phyloP scores from a whole-genome alignment of 2,329 filamentous ascomycete species.

The Rutstroemia sp. region DNA sequence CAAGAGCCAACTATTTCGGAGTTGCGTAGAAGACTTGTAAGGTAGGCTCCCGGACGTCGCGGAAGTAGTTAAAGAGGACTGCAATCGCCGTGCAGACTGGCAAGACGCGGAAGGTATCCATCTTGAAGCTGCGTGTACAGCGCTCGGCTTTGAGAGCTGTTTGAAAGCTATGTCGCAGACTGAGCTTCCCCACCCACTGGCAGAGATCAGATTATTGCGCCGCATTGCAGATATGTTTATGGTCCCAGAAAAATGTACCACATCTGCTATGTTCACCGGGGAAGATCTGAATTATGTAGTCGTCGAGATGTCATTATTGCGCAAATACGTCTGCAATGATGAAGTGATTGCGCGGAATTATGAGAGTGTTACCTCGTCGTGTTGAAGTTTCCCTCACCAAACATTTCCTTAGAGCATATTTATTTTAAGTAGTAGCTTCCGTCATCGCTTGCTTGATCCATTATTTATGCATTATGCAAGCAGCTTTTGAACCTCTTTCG shows the following conservation, averaged over 20 bases:
- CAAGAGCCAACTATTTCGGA: constrained; percentile 11
- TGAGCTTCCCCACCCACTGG: constrained; percentile 19
- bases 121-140: constrained; percentile 11
- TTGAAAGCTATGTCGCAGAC: constrained; percentile 20
- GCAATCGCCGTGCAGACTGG: constrained; percentile 10
- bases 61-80: constrained; percentile 14
- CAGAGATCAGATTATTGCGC: constrained; percentile 14
- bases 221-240: constrained; percentile 21
- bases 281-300: constrained; percentile 14
- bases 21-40: constrained; percentile 11
- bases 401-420: neutral
- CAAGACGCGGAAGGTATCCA: constrained; percentile 1
- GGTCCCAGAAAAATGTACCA: constrained; percentile 11
- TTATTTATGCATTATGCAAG: neutral
- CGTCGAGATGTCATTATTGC: constrained; percentile 23
- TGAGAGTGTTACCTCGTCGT: no score
- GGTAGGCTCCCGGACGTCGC: constrained; percentile 8
- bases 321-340: constrained; percentile 1
- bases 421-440: constrained; percentile 3
- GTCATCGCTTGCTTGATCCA: constrained; percentile 1
- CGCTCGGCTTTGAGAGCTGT: constrained; percentile 15
- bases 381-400: no score
- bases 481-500: no score
- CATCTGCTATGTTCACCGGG: constrained; percentile 25
- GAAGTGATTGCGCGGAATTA: constrained; percentile 9